Base-by-base conservation (phyloP, 2,329 filamentous ascomycete species). In the Trichoderma harzianum region DNA sequence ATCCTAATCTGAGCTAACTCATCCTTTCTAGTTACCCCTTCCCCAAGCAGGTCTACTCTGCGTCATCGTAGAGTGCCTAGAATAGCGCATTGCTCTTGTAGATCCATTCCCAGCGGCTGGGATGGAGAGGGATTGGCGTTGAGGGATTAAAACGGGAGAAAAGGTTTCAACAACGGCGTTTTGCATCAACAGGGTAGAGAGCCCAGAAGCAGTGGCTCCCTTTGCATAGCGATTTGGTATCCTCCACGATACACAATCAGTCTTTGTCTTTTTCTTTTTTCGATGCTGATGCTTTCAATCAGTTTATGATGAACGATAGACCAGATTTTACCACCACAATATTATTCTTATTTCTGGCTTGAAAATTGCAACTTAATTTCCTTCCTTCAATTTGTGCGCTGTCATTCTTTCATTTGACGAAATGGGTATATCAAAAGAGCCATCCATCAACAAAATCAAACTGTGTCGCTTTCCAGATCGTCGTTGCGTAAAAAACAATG, bases 11-110 rank as follows among this genome's bases (percentile, higher is more conserved):
- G 24, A 43, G 67, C 66, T 72, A 53, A 72, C 66, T 47, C 63
- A 64, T 21, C n/a, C 30, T 53, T 18, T 61, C 28, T 80, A 94
- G 92, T 76, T 95, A 90, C 86, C 93, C 93, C 76, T 92, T 90
- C 86, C 92, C 92, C 79, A 95, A 95, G 88, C 90, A 95, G 83
- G 85, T 89, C 76, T 95, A 94, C 84, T 82, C 87, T 77, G 80
- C 86, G 74, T 84, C 84, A 60, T 78, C 83, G 70, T 82, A 79
- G 76, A 75, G 55, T 63, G 71, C 66, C 47, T 63, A 72, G 61
- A 65, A 74, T 61, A 74, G 74, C 69, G 74, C 60, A 76, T 63
- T 75, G 65, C 73, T 77, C 73, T 77, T 78, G 71, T 74, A 76
- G 75, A 74, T 66, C 74, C 75, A 71, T 74, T 68, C 67, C 74